A percentile compares a stretch with the other conserved stretches of the same genome.
Evolutionary conservation across 768 basidiomycete species (phyloP).

Genomic region (Suillus hirtellus): DNA sequence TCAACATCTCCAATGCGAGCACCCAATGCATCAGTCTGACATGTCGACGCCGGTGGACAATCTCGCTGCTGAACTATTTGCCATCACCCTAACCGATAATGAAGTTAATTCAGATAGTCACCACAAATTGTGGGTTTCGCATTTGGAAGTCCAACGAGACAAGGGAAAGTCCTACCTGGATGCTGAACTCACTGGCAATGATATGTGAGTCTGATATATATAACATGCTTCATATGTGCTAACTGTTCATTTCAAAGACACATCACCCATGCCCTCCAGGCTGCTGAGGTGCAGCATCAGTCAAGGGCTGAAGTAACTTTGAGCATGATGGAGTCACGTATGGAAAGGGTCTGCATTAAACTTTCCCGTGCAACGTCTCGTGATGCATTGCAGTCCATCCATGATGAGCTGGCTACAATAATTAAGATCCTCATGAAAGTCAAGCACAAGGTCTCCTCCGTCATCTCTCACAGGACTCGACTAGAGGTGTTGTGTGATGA

Average conservation of each 20-base stretch:
- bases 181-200: neutral
- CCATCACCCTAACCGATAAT: neutral
- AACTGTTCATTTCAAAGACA: neutral
- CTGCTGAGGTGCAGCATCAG: fast-evolving
- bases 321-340: neutral
- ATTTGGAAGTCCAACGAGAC: neutral
- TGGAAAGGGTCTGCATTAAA: too few relatives aligned
- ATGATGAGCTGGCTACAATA: too few relatives aligned
- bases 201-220: too few relatives aligned
- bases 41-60: neutral
- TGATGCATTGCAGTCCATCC: too few relatives aligned
- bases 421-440: too few relatives aligned
- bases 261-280: neutral
- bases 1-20: neutral
- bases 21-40: neutral
- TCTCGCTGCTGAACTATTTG: neutral
- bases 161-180: neutral
- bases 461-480: too few relatives aligned
- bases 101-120: neutral
- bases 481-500: too few relatives aligned
- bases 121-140: neutral
- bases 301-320: neutral
- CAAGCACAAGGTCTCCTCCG: too few relatives aligned
- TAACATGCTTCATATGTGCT: neutral
- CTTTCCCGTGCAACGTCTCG: too few relatives aligned